Base-by-base conservation (phyloP, 257 asterid genomes). In the Hygrophila difformis region DNA sequence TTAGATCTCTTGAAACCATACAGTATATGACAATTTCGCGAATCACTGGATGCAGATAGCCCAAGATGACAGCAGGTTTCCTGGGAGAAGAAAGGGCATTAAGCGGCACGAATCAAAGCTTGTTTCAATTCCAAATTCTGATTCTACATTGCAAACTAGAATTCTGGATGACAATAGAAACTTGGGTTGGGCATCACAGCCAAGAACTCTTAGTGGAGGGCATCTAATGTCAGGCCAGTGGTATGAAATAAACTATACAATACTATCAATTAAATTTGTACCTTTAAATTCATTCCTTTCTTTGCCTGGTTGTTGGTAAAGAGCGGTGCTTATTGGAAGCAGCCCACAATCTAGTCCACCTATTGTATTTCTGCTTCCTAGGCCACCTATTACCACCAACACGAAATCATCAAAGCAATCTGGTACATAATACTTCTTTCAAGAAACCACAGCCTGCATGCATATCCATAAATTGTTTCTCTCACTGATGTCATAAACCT, bases 41-140 rank as follows among this genome's bases (percentile, higher is more conserved):
- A 24, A 18, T 40, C 26, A 28, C 38, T 39, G 42, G 17, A 56
- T 71, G 72, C 84, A 73, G 84, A 29, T 84, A 53, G 53, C 67
- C 22, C 69, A 69, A 65, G 76, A 60, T 11, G 50, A 37, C 47
- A 64, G 56, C 58, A 73, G 94, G 64, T 87, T 82, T 72, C 97
- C 94, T 22, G 97, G 97, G 63, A 65, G 72, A 44, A 94, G 77
- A 46, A 79, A 94, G 68, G 39, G 91, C 12, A 76, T 87, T 38
- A 62, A 71, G 69, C 54, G 94, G 46, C 50, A 24, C 18, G 21
- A 56, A 65, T 70, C 56, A 53, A 79, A 53, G 62, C 63, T 72
- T 47, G 63, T 68, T 39, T 41, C 82, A 4, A 55, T 45, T 47
- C 59, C 57, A 53, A 67, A 55, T 71, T 69, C 89, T 18, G 78